Percentiles rank a stretch among this genome's conserved stretches.
phyloP scores from a whole-genome alignment of 345 rosid genomes.

The Linum lewisii region DNA sequence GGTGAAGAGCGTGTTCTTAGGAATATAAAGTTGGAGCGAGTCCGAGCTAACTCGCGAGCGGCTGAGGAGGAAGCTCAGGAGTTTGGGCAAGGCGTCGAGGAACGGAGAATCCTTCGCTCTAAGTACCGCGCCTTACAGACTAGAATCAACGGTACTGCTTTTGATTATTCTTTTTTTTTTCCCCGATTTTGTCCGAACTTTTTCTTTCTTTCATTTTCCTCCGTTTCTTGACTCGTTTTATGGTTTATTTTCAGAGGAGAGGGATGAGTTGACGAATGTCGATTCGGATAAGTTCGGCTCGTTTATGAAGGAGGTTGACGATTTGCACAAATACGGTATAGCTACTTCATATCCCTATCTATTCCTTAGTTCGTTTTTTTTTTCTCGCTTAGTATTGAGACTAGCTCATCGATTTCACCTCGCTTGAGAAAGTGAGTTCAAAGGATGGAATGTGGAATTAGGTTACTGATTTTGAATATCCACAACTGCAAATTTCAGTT shows the following conservation, averaged over 20 bases:
- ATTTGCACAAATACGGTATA: conserved; percentile 57
- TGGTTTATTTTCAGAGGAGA: conserved; percentile 39
- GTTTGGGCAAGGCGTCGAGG: conserved; percentile 1
- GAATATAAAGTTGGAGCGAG: background rate
- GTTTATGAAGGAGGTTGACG: conserved; percentile 54
- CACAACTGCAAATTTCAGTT: conserved; percentile 29
- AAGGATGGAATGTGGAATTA: too few species aligned
- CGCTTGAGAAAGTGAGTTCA: background rate
- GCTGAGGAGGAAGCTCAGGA: background rate
- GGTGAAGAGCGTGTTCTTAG: background rate
- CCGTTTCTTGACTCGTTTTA: background rate
- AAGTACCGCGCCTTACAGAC: conserved; percentile 45
- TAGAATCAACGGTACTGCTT: conserved; percentile 42
- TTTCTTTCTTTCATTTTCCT: background rate
- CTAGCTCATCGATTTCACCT: background rate
- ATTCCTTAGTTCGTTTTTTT: background rate
- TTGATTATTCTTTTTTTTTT: background rate
- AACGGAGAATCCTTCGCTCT: conserved; percentile 67
- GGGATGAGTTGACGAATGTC: conserved; percentile 50
- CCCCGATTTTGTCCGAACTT: background rate
- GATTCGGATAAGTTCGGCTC: conserved; percentile 54
- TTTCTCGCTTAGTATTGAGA: too few species aligned
- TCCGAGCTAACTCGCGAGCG: background rate
- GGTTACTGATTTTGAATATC: background rate
- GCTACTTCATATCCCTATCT: background rate